Conservation (phyloP, 805 yeast species). For the Ogataea naganishii region DNA sequence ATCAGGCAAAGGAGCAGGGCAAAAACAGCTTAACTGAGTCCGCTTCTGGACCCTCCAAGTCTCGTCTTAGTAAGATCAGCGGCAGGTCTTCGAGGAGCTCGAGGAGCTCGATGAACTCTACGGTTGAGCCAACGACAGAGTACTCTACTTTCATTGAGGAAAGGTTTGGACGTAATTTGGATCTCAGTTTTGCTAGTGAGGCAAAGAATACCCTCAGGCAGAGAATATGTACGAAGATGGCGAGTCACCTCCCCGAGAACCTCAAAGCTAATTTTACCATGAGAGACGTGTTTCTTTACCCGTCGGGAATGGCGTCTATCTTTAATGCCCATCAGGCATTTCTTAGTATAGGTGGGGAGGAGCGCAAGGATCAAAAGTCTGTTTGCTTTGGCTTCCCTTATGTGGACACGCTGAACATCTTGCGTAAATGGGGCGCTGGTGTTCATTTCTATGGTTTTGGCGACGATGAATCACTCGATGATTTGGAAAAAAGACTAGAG, state of each 20-base stretch:
- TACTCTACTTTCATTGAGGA: conserved; percentile 70
- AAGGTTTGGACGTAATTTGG: conserved; percentile 83
- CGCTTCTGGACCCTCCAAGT: conserved; percentile 6
- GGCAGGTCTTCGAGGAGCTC: conserved; percentile 2
- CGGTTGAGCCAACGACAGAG: conserved; percentile 25
- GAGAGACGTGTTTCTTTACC: conserved; percentile 73
- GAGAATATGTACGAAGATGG: conserved; percentile 65
- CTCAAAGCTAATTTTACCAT: conserved; percentile 24
- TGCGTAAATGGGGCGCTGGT: conserved; percentile 89
- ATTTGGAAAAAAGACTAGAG: conserved; percentile 53
- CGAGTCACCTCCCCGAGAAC: conserved; percentile 7
- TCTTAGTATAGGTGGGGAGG: conserved; percentile 20
- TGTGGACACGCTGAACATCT: conserved; percentile 81
- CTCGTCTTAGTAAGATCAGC: conserved; percentile 4
- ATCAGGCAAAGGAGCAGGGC: conserved; percentile 13
- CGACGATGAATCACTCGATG: conserved; percentile 58
- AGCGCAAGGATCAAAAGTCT: conserved; percentile 39
- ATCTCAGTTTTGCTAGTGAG: conserved; percentile 61
- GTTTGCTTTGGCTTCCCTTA: conserved; percentile 96
- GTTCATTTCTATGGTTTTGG: conserved; percentile 81
- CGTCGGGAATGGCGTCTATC: conserved; percentile 90
- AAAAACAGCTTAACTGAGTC: conserved; percentile 6
- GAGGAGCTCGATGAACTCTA: conserved; percentile 3
- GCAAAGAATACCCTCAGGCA: conserved; percentile 70
- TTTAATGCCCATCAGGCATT: conserved; percentile 62